Percentiles rank a stretch among this genome's conserved stretches.
These are phyloP conservation scores for Cladobotryum mycophilum DNA, from an alignment of 2,329 filamentous ascomycete species.

Conservation along the genomic window DNA sequence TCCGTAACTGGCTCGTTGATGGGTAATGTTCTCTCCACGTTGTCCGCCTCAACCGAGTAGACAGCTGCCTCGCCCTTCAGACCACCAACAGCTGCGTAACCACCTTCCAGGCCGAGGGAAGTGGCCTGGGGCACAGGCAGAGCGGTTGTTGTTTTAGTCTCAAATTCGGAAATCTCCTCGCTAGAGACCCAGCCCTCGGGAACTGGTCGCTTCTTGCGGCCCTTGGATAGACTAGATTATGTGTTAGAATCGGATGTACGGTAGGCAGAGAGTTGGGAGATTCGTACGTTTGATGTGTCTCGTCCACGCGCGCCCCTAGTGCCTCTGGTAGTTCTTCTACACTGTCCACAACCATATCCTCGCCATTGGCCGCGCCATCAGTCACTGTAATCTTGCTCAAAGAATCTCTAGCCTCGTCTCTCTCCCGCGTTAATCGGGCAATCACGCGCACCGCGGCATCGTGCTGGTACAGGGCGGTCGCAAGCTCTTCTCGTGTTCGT, in stretches of 20 bases:
- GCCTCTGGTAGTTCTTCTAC: slow-evolving; percentile 67
- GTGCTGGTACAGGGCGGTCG: slow-evolving; percentile 90
- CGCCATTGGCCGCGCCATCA: slow-evolving; percentile 51
- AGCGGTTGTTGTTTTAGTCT: slow-evolving; percentile 38
- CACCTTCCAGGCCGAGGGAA: slow-evolving; percentile 46
- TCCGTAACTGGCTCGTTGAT: slow-evolving; percentile 63
- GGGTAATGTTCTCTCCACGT: slow-evolving; percentile 60
- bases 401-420: slow-evolving; percentile 86
- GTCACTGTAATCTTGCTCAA: slow-evolving; percentile 78
- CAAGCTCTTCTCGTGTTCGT: slow-evolving; percentile 87
- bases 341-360: slow-evolving; percentile 86
- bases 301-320: slow-evolving; percentile 67
- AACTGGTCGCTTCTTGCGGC: slow-evolving; percentile 80
- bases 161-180: slow-evolving; percentile 57
- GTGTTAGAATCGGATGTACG: slow-evolving; percentile 9
- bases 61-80: slow-evolving; percentile 67
- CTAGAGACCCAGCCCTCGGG: slow-evolving; percentile 78
- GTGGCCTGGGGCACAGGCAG: slow-evolving; percentile 44
- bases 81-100: slow-evolving; percentile 68
- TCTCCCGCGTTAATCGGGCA: slow-evolving; percentile 79
- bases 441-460: slow-evolving; percentile 96
- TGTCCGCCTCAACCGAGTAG: slow-evolving; percentile 65
- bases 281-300: slow-evolving; percentile 69
- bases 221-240: slow-evolving; percentile 67
- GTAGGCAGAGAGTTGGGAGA: neutral